These are phyloP conservation scores for Mucuna pruriens DNA, from an alignment of 306 rosid species.

Conservation along the genomic window DNA sequence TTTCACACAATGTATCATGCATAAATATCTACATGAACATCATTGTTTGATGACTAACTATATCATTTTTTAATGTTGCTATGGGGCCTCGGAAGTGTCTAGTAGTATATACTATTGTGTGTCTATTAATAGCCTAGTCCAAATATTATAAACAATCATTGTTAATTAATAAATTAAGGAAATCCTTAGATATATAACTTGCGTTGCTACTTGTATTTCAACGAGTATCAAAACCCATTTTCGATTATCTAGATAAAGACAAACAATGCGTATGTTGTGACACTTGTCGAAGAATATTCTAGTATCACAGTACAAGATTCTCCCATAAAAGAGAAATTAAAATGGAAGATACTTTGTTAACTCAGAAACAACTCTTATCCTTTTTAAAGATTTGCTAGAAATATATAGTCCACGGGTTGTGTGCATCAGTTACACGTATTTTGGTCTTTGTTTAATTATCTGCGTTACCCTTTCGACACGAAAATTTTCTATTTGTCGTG, in stretches of 20 bases:
- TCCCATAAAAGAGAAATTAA: background rate
- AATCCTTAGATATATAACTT: background rate
- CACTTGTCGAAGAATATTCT: slow-evolving; percentile 25
- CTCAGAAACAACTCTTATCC: background rate
- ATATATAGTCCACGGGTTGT: background rate
- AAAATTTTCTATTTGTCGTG: background rate
- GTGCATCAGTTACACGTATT: background rate
- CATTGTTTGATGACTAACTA: background rate
- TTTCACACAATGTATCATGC: background rate
- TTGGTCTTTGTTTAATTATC: background rate
- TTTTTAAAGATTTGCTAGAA: background rate
- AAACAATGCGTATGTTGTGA: background rate
- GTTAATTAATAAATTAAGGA: background rate
- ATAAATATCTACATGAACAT: slow-evolving; percentile 2
- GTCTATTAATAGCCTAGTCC: background rate
- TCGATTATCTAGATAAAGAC: background rate
- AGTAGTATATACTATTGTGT: background rate
- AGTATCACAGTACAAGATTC: background rate
- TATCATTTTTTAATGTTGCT: background rate
- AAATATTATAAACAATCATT: background rate
- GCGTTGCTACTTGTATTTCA: background rate
- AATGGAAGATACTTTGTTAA: background rate
- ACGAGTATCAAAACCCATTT: background rate
- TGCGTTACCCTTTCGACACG: background rate
- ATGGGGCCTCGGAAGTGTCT: background rate